These are phyloP conservation scores for Penicillium occitanis DNA, from an alignment of 2,329 filamentous ascomycete species.

Conservation along the genomic window DNA sequence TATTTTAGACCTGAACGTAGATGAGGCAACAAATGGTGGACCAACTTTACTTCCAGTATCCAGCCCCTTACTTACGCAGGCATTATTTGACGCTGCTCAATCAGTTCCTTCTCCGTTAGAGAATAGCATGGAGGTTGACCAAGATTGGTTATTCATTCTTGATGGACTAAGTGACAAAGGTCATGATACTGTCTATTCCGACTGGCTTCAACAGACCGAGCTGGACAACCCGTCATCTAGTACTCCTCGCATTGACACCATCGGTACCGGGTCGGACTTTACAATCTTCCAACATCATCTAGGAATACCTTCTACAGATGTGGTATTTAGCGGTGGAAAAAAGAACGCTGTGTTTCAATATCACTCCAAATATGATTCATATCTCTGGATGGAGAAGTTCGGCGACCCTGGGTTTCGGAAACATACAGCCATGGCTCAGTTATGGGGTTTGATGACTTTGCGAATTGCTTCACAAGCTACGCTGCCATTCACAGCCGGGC, in stretches of 20 bases:
- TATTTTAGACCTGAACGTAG: not conserved
- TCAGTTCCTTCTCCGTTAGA: not conserved
- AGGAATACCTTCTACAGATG: not conserved
- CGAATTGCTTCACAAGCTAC: not conserved
- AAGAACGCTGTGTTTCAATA: not conserved
- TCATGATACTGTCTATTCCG: not conserved
- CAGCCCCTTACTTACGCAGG: not conserved
- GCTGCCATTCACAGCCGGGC: not conserved
- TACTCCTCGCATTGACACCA: not conserved
- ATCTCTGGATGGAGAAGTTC: not conserved
- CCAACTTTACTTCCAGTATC: not conserved
- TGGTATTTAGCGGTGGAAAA: not conserved
- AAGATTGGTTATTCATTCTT: not conserved
- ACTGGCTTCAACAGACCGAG: not conserved
- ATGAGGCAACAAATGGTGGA: not conserved
- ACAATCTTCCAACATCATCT: constrained; percentile 4
- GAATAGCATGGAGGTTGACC: not conserved
- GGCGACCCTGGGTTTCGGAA: not conserved
- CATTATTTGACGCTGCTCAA: not conserved
- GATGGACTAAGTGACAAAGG: not conserved
- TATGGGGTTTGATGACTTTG: not conserved
- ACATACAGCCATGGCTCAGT: not conserved
- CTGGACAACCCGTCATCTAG: not conserved
- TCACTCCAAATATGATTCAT: constrained; percentile 2
- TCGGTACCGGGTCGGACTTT: not conserved